phyloP scores from a whole-genome alignment of 352 stramenopile species.

The Globisporangium cystogenes region DNA sequence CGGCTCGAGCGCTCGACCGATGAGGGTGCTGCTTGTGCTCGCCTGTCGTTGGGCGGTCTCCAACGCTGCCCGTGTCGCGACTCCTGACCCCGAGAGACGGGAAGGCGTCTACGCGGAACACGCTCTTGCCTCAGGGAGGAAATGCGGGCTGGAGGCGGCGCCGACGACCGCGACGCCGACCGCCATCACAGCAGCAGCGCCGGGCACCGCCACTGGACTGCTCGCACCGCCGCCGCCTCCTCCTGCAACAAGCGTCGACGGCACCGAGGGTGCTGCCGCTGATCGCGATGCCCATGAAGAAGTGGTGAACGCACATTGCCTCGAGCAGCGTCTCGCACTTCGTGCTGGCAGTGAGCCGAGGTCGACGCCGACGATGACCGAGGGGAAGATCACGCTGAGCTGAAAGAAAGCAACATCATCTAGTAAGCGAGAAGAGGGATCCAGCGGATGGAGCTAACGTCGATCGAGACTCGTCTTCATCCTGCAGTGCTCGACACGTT shows the following conservation, averaged over 20 bases:
- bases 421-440: no score
- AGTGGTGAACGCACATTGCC: conserved; percentile 71
- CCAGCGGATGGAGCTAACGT: no score
- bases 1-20: no score
- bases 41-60: no score
- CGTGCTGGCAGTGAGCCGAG: conserved; percentile 36
- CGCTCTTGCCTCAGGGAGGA: conserved; percentile 18
- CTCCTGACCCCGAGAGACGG: no score
- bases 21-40: no score
- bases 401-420: no score
- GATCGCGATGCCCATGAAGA: conserved; percentile 69
- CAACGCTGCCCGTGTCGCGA: no score
- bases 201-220: not conserved
- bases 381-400: conserved; percentile 55
- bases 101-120: conserved; percentile 27
- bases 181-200: not conserved
- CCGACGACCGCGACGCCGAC: not conserved
- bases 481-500: no score
- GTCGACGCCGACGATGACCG: conserved; percentile 60
- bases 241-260: no score
- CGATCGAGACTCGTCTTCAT: no score
- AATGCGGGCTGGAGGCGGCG: conserved; percentile 4
- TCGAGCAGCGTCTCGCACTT: conserved; percentile 59
- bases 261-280: conserved; percentile 33
- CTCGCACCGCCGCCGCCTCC: not conserved